Percentiles rank a stretch among this genome's conserved stretches.
phyloP scores from a whole-genome alignment of 352 stramenopile genomes.

The Globisporangium splendens region DNA sequence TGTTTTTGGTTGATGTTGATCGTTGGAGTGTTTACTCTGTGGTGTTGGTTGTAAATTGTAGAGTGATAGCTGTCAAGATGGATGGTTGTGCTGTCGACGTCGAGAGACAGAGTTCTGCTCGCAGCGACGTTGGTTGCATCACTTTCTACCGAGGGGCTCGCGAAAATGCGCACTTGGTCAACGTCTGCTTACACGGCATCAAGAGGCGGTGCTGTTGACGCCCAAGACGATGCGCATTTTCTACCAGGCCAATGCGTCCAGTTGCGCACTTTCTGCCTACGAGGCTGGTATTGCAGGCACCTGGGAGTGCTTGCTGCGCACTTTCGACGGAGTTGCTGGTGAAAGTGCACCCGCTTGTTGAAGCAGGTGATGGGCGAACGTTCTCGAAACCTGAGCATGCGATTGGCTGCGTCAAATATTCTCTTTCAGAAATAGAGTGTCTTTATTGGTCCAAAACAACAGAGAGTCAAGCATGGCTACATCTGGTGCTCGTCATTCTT shows the following conservation, averaged over 20 bases:
- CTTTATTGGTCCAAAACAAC: too few species aligned
- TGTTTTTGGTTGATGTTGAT: conserved; percentile 3
- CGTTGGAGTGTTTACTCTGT: conserved; percentile 1
- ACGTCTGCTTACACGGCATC: not conserved
- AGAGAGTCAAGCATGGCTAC: too few species aligned
- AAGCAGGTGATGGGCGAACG: conserved; percentile 1
- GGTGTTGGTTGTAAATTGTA: conserved; percentile 28
- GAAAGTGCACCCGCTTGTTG: not conserved
- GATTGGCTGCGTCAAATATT: conserved; percentile 1
- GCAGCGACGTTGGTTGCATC: not conserved
- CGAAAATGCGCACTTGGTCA: not conserved
- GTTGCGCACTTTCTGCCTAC: too few species aligned
- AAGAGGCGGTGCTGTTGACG: not conserved
- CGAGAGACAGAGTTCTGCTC: too few species aligned
- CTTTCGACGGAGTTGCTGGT: conserved; percentile 4
- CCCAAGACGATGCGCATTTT: conserved; percentile 8
- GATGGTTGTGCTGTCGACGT: too few species aligned
- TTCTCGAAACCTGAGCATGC: conserved; percentile 1
- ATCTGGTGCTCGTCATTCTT: too few species aligned
- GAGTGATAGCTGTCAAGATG: conserved; percentile 22
- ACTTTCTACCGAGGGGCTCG: not conserved
- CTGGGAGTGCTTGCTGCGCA: not conserved
- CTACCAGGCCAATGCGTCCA: not conserved
- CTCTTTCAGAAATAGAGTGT: too few species aligned
- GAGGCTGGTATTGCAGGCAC: too few species aligned